Conservation (phyloP, 1,284 basidiomycete genomes). For the Rhodotorula sp. region DNA sequence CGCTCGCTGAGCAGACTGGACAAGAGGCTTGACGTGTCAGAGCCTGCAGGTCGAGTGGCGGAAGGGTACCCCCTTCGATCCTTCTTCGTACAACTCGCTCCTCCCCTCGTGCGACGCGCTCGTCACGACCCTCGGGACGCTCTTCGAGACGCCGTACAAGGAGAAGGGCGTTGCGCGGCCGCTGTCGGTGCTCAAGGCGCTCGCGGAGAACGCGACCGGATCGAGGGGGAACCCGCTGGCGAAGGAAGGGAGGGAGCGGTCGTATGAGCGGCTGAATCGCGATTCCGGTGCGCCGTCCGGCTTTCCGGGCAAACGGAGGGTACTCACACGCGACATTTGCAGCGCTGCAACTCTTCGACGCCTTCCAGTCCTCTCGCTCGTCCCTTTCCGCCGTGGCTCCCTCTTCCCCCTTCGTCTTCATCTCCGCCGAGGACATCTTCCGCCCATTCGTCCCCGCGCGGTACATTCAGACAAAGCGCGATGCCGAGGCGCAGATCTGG, state of each 20-base stretch:
- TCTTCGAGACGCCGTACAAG: conserved; percentile 88
- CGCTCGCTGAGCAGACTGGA: conserved; percentile 1
- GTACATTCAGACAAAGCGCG: conserved; percentile 87
- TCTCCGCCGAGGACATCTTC: conserved; percentile 93
- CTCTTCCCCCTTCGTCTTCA: conserved; percentile 73
- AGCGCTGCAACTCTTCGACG: conserved; percentile 22
- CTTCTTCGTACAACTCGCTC: conserved; percentile 69
- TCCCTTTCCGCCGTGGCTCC: conserved; percentile 63
- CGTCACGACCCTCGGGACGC: conserved; percentile 91
- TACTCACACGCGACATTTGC: neutral
- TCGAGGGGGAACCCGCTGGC: conserved; percentile 47
- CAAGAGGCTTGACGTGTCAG: conserved; percentile 15
- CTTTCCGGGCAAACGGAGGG: neutral
- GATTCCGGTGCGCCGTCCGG: conserved; percentile 70
- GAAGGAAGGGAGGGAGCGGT: conserved; percentile 50
- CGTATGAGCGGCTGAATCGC: conserved; percentile 80
- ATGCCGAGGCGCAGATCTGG: conserved; percentile 73
- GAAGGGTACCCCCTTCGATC: conserved; percentile 73
- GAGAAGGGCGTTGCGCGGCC: conserved; percentile 61
- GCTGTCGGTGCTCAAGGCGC: conserved; percentile 56
- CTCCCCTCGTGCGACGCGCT: conserved; percentile 71
- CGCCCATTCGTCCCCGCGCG: conserved; percentile 78
- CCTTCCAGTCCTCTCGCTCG: conserved; percentile 22
- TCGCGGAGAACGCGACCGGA: conserved; percentile 51
- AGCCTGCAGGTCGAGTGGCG: conserved; percentile 75